Evolutionary conservation across 169 alveolate genomes (phyloP).

Genomic region (Eimeria necatrix): DNA sequence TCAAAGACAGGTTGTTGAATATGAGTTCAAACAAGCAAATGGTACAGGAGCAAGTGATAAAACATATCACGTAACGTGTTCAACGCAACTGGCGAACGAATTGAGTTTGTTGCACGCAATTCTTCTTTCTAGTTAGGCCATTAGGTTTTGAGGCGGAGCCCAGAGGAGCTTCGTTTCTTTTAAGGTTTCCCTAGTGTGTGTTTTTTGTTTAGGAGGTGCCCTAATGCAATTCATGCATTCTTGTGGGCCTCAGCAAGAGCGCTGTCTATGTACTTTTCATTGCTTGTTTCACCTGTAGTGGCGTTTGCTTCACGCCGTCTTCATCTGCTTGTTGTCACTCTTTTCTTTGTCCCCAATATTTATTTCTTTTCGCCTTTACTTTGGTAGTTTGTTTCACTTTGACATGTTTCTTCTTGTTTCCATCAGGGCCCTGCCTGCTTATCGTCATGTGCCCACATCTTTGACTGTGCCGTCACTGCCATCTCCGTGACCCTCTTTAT

Average conservation of each 20-base stretch:
- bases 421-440: constrained; percentile 65
- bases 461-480: constrained; percentile 57
- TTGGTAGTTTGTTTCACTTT: neutral
- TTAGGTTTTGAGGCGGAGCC: neutral
- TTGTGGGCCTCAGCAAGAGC: neutral
- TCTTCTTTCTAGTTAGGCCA: too few species aligned
- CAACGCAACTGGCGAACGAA: too few species aligned
- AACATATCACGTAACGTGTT: too few species aligned
- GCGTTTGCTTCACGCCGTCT: neutral
- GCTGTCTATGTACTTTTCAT: neutral
- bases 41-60: too few species aligned
- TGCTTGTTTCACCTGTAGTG: neutral
- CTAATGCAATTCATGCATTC: neutral
- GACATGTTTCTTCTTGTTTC: neutral
- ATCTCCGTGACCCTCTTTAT: constrained; percentile 72
- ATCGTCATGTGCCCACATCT: constrained; percentile 56
- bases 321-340: neutral
- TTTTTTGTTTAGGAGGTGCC: too few species aligned
- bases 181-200: neutral
- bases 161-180: neutral
- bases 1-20: neutral
- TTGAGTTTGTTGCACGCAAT: too few species aligned
- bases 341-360: neutral
- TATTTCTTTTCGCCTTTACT: neutral
- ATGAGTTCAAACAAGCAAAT: too few species aligned